Evolutionary conservation across 345 rosid species (phyloP).

Genomic region (Xanthoceras sorbifolium): DNA sequence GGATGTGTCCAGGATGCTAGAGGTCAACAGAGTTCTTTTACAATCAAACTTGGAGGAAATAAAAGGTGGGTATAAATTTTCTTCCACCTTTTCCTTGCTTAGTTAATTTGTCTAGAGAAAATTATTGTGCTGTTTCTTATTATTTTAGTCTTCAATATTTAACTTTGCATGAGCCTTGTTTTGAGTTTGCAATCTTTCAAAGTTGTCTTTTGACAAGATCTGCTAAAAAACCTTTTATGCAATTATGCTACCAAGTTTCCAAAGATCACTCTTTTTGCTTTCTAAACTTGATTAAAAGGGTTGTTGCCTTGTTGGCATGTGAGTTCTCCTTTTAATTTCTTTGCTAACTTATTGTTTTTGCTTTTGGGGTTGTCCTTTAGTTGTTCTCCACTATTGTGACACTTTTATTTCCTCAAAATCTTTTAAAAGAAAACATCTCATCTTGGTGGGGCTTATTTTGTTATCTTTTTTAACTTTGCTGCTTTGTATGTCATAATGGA

Average conservation of each 20-base stretch:
- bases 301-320: neutral
- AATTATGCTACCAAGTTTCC: constrained; percentile 2
- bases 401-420: neutral
- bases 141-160: neutral
- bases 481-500: neutral
- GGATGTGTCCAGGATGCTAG: constrained; percentile 72
- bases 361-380: constrained; percentile 1
- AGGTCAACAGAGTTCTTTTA: constrained; percentile 53
- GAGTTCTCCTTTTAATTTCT: neutral
- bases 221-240: neutral
- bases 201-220: constrained; percentile 1
- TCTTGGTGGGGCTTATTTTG: constrained; percentile 13
- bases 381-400: neutral
- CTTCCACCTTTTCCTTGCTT: neutral
- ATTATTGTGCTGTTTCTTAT: neutral
- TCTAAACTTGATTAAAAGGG: neutral
- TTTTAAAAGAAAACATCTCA: neutral
- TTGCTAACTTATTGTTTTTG: neutral
- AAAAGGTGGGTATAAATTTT: constrained; percentile 46
- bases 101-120: neutral
- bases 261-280: neutral
- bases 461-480: neutral
- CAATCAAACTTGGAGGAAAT: constrained; percentile 59
- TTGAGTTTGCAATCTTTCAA: neutral
- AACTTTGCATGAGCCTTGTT: neutral